Percentiles rank a stretch among this genome's conserved stretches.
These are phyloP conservation scores for Pelargonium cotyledonis DNA, from an alignment of 441 rosid genomes.

Conservation along the genomic window DNA sequence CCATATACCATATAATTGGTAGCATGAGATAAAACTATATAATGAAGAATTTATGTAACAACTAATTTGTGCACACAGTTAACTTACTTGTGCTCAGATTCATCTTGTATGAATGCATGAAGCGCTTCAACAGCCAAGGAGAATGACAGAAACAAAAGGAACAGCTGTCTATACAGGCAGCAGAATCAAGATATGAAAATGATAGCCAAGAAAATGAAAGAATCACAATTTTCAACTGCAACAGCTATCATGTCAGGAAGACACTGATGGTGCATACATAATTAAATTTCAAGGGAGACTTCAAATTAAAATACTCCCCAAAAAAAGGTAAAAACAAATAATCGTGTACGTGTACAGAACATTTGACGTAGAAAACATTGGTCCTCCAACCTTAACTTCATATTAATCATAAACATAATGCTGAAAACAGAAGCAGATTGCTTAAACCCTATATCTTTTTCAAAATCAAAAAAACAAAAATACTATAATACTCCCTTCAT, in stretches of 20 bases:
- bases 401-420: background rate
- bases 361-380: background rate
- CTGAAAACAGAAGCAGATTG: background rate
- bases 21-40: background rate
- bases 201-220: conserved; percentile 28
- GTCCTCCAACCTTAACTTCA: background rate
- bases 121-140: conserved; percentile 96
- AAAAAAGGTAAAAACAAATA: background rate
- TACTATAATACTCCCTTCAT: background rate
- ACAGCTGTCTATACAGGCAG: conserved; percentile 93
- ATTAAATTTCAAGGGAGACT: background rate
- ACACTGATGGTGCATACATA: background rate
- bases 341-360: background rate
- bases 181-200: conserved; percentile 44
- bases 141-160: conserved; percentile 96
- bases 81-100: conserved; percentile 94
- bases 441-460: background rate
- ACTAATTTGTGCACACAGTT: background rate
- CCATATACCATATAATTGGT: too few species aligned
- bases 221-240: background rate
- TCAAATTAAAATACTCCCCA: too few species aligned
- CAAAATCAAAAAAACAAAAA: background rate
- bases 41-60: background rate
- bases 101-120: conserved; percentile 96
- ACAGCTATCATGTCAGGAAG: background rate